A percentile compares a stretch with the other conserved stretches of the same genome.
Evolutionary conservation across 2,329 filamentous ascomycete genomes (phyloP).

Genomic region (Aspergillus sp.): DNA sequence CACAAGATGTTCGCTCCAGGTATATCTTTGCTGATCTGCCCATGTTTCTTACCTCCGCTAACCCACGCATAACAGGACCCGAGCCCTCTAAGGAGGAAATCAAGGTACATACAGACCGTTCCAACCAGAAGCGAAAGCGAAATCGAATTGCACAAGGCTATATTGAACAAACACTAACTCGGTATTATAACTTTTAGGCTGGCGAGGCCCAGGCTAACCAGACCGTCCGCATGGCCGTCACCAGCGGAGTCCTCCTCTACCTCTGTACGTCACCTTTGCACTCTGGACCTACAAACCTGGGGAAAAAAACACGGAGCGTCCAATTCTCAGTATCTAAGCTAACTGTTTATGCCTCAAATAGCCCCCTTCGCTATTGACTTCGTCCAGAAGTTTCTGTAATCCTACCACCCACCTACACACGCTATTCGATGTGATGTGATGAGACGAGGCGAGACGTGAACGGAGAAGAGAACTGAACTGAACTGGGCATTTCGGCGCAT

Average conservation of each 20-base stretch:
- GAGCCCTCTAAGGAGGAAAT: constrained; percentile 50
- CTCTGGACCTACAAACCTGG: too few relatives aligned
- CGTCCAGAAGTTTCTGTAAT: constrained; percentile 48
- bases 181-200: constrained; percentile 27
- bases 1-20: constrained; percentile 37
- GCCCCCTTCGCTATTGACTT: constrained; percentile 53
- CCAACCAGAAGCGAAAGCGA: neutral
- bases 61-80: constrained; percentile 29
- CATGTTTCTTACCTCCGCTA: neutral
- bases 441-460: neutral
- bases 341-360: constrained; percentile 17
- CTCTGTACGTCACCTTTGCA: constrained; percentile 51
- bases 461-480: neutral
- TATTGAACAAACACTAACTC: constrained; percentile 11
- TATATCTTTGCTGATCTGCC: constrained; percentile 12
- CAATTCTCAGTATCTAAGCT: neutral
- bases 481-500: constrained; percentile 5
- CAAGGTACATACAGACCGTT: constrained; percentile 30
- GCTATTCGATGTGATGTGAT: neutral
- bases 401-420: constrained; percentile 1
- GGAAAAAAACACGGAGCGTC: neutral
- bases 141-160: neutral
- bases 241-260: constrained; percentile 58
- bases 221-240: constrained; percentile 56
- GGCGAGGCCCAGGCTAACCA: constrained; percentile 55